Evolutionary conservation across 2,329 filamentous ascomycete species (phyloP).

Genomic region (Septoria linicola): DNA sequence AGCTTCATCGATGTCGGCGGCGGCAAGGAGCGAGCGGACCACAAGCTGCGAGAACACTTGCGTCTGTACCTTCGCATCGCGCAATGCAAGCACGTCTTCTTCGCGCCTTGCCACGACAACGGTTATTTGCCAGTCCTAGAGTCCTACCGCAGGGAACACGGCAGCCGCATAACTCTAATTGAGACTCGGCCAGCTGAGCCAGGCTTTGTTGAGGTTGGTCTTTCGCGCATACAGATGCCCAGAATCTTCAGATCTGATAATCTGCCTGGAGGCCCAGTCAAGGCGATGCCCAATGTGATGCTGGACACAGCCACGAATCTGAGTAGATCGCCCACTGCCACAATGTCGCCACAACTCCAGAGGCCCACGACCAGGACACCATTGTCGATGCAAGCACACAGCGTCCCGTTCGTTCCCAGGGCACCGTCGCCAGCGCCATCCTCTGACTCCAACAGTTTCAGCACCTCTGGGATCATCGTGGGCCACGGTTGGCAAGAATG

Average conservation of each 20-base stretch:
- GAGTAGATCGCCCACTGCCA: background rate
- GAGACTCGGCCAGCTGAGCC: slow-evolving; percentile 45
- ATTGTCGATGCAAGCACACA: slow-evolving; percentile 7
- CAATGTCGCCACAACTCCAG: background rate
- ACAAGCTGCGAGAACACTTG: slow-evolving; percentile 49
- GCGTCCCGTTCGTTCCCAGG: slow-evolving; percentile 18
- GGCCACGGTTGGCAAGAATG: slow-evolving; percentile 46
- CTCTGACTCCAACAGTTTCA: slow-evolving; percentile 20
- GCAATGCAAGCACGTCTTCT: slow-evolving; percentile 48
- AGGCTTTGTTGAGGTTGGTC: slow-evolving; percentile 45
- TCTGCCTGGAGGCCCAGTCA: slow-evolving; percentile 14
- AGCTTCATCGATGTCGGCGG: slow-evolving; percentile 50
- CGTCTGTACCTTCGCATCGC: slow-evolving; percentile 48
- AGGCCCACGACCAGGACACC: background rate
- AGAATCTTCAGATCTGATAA: slow-evolving; percentile 44
- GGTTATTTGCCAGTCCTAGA: slow-evolving; percentile 49
- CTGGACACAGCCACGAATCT: background rate
- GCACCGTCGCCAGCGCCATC: slow-evolving; percentile 28
- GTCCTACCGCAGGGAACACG: slow-evolving; percentile 45
- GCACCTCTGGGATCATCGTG: slow-evolving; percentile 26
- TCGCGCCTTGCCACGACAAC: slow-evolving; percentile 50
- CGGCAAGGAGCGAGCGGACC: slow-evolving; percentile 49
- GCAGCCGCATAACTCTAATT: slow-evolving; percentile 46
- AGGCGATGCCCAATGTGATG: slow-evolving; percentile 2
- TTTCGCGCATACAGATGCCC: slow-evolving; percentile 42